These are phyloP conservation scores for Wallacemonas sp. DNA, from an alignment of 208 protist species.

Conservation along the genomic window DNA sequence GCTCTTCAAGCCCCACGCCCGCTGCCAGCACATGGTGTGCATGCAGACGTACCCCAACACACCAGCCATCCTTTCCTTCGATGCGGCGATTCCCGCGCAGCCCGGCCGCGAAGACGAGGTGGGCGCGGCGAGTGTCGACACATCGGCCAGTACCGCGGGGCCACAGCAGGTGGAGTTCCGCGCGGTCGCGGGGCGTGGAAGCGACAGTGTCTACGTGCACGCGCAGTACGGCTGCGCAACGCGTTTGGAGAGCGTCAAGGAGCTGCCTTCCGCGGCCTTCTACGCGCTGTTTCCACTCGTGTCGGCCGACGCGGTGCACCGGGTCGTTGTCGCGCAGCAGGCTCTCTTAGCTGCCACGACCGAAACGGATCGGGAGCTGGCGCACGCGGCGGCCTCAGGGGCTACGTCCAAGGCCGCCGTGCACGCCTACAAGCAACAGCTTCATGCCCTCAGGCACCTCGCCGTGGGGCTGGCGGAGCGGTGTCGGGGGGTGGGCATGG, in stretches of 20 bases:
- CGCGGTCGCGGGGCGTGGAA: slow-evolving; percentile 59
- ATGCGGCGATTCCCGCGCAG: slow-evolving; percentile 20
- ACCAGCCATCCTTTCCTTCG: slow-evolving; percentile 45
- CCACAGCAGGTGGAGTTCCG: slow-evolving; percentile 64
- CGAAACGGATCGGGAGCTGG: slow-evolving; percentile 3
- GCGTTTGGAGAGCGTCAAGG: slow-evolving; percentile 38
- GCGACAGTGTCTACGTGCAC: slow-evolving; percentile 56
- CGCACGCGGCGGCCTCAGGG: not conserved
- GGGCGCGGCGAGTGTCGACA: too few species aligned
- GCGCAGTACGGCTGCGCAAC: slow-evolving; percentile 80
- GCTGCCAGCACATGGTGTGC: slow-evolving; percentile 50
- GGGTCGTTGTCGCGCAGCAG: slow-evolving; percentile 42
- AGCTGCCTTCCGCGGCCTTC: slow-evolving; percentile 44
- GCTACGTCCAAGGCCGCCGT: not conserved
- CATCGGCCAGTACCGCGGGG: too few species aligned
- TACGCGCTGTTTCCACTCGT: slow-evolving; percentile 37
- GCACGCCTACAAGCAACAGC: not conserved
- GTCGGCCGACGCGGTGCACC: slow-evolving; percentile 51
- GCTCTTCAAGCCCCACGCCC: slow-evolving; percentile 56
- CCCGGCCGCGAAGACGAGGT: not conserved
- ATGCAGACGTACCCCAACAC: slow-evolving; percentile 72
- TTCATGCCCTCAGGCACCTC: slow-evolving; percentile 7
- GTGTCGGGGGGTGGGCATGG: slow-evolving; percentile 9
- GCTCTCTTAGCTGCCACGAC: slow-evolving; percentile 21
- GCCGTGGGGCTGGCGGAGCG: slow-evolving; percentile 1